A percentile compares a stretch with the other conserved stretches of the same genome.
These are phyloP conservation scores for Schrenkiella parvula DNA, from an alignment of 345 rosid genomes.

Conservation along the genomic window DNA sequence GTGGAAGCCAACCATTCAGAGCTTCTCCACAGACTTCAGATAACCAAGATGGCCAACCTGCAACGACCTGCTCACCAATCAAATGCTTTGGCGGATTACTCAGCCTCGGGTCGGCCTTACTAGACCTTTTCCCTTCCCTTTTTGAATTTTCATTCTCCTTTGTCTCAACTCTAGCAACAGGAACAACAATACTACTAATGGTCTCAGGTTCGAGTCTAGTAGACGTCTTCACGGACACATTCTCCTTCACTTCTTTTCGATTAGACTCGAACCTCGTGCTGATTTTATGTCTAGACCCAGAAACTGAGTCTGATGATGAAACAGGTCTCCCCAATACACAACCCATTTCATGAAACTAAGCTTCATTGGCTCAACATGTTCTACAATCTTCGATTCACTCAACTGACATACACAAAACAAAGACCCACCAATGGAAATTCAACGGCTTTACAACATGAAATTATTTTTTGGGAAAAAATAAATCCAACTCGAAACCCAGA, in stretches of 20 bases:
- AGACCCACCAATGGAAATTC: background rate
- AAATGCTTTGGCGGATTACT: conserved; percentile 2
- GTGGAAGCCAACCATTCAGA: conserved; percentile 4
- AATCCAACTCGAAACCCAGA: background rate
- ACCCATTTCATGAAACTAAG: conserved; percentile 7
- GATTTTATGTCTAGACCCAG: conserved; percentile 4
- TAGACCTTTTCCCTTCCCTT: background rate
- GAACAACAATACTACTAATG: background rate
- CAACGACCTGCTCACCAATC: background rate
- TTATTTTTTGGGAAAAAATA: background rate
- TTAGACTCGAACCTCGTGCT: background rate
- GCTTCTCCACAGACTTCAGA: conserved; percentile 19
- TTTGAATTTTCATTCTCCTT: background rate
- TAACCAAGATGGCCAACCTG: conserved; percentile 18
- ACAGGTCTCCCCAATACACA: conserved; percentile 18
- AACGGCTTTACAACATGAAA: background rate
- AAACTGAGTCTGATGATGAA: background rate
- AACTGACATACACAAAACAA: background rate
- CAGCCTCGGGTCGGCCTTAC: background rate
- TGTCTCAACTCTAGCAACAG: background rate
- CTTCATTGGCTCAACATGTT: conserved; percentile 6
- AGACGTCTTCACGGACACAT: background rate
- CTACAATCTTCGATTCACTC: background rate
- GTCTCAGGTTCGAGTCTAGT: background rate
- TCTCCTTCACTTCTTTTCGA: background rate